These are phyloP conservation scores for Oryza glaberrima DNA, from an alignment of 176 grass and related monocot genomes.

Conservation along the genomic window DNA sequence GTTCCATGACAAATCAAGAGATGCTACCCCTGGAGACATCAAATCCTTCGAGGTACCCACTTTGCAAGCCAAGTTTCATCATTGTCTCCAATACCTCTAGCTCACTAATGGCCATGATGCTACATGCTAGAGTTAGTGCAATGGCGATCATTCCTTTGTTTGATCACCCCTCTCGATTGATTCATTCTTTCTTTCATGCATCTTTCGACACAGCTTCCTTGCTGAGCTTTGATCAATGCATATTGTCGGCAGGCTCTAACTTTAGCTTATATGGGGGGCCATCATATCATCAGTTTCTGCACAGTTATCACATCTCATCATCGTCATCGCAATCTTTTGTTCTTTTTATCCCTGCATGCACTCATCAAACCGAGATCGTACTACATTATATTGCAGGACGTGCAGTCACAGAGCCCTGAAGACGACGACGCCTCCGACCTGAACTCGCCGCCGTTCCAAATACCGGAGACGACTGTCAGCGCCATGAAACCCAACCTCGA, in stretches of 20 bases:
- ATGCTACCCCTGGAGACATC: constrained; percentile 60
- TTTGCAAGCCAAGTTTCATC: constrained; percentile 43
- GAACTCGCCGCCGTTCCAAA: constrained; percentile 53
- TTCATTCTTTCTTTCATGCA: constrained; percentile 21
- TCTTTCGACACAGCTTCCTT: constrained; percentile 31
- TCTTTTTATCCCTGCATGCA: not conserved
- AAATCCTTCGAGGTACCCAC: constrained; percentile 73
- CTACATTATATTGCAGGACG: constrained; percentile 51
- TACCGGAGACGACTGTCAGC: constrained; percentile 17
- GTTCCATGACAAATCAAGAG: constrained; percentile 81
- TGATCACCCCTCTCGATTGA: constrained; percentile 4
- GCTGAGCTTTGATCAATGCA: constrained; percentile 34
- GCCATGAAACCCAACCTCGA: constrained; percentile 77
- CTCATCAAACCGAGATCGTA: not conserved
- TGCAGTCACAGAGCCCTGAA: constrained; percentile 52
- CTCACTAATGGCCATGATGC: constrained; percentile 35
- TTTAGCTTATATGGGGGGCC: not conserved
- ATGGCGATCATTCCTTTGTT: constrained; percentile 41
- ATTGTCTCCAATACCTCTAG: constrained; percentile 57
- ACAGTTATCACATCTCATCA: constrained; percentile 29
- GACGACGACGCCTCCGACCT: constrained; percentile 40
- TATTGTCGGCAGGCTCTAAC: constrained; percentile 43
- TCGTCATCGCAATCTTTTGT: constrained; percentile 18
- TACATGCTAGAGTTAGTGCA: constrained; percentile 49
- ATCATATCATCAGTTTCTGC: constrained; percentile 3